phyloP scores from a whole-genome alignment of 176 grass and related monocot species.

The Avena sativa region DNA sequence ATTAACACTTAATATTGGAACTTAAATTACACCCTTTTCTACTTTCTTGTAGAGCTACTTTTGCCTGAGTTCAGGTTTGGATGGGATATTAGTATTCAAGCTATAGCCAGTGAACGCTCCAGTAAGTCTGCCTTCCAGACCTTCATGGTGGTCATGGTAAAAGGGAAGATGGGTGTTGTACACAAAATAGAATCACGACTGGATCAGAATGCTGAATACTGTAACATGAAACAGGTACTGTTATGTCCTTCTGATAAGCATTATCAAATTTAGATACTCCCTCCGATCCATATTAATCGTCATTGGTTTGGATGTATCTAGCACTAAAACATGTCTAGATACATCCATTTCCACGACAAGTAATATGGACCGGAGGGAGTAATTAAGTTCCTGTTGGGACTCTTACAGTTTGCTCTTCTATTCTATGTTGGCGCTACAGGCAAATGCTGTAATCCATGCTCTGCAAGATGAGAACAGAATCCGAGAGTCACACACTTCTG shows the following conservation, averaged over 20 bases:
- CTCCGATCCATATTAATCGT: too few relatives aligned
- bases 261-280: slow-evolving; percentile 15
- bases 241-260: slow-evolving; percentile 36
- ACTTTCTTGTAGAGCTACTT: slow-evolving; percentile 65
- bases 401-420: slow-evolving; percentile 28
- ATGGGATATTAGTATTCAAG: slow-evolving; percentile 80
- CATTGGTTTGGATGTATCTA: too few relatives aligned
- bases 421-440: slow-evolving; percentile 48
- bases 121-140: slow-evolving; percentile 80
- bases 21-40: slow-evolving; percentile 1
- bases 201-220: slow-evolving; percentile 55
- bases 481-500: slow-evolving; percentile 62
- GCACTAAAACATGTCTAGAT: too few relatives aligned
- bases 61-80: slow-evolving; percentile 93
- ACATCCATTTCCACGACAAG: too few relatives aligned
- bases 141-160: slow-evolving; percentile 87
- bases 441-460: slow-evolving; percentile 68
- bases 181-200: slow-evolving; percentile 62
- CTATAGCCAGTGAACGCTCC: slow-evolving; percentile 67
- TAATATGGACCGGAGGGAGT: too few relatives aligned
- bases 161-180: slow-evolving; percentile 57
- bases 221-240: slow-evolving; percentile 78
- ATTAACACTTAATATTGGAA: slow-evolving; percentile 6
- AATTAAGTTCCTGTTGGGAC: background rate
- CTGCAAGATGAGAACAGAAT: slow-evolving; percentile 76